phyloP scores from a whole-genome alignment of 768 basidiomycete genomes.

The Coprinopsis marcescibilis region DNA sequence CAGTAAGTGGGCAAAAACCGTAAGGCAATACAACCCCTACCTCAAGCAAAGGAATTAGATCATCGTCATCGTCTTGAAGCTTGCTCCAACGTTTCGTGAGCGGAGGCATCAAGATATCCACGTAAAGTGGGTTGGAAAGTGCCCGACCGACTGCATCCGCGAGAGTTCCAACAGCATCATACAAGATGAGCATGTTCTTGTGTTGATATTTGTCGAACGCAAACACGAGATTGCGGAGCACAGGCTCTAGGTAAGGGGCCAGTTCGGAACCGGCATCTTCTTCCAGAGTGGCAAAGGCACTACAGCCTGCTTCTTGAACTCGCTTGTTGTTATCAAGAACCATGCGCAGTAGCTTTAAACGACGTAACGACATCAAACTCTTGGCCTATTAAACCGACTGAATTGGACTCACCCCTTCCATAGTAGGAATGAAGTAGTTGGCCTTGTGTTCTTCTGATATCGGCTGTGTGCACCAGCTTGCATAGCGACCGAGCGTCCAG shows the following conservation, averaged over 20 bases:
- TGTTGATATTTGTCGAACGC: slow-evolving; percentile 99
- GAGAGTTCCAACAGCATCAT: slow-evolving; percentile 97
- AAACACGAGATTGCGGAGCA: slow-evolving; percentile 89
- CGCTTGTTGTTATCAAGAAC: slow-evolving; percentile 98
- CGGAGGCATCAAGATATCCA: slow-evolving; percentile 96
- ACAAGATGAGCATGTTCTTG: slow-evolving; percentile 97
- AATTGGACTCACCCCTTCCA: slow-evolving; percentile 77
- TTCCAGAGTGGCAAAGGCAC: slow-evolving; percentile 96
- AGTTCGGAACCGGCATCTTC: slow-evolving; percentile 92
- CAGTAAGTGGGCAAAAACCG: slow-evolving; percentile 7
- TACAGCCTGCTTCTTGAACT: slow-evolving; percentile 98
- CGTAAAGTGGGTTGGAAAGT: slow-evolving; percentile 77
- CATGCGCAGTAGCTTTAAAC: slow-evolving; percentile 85
- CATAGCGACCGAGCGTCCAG: slow-evolving; percentile 99
- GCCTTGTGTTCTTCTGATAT: slow-evolving; percentile 83
- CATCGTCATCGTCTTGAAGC: slow-evolving; percentile 85
- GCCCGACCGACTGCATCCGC: slow-evolving; percentile 94
- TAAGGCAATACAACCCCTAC: slow-evolving; percentile 33
- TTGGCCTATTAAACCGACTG: slow-evolving; percentile 4
- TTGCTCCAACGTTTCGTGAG: slow-evolving; percentile 87
- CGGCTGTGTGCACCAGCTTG: slow-evolving; percentile 92
- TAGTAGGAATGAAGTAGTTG: slow-evolving; percentile 90
- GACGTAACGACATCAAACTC: not conserved
- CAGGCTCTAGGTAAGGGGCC: slow-evolving; percentile 90
- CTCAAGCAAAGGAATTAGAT: slow-evolving; percentile 92